Evolutionary conservation across 2,329 filamentous ascomycete species (phyloP).

Genomic region (Samsoniella hepiali): DNA sequence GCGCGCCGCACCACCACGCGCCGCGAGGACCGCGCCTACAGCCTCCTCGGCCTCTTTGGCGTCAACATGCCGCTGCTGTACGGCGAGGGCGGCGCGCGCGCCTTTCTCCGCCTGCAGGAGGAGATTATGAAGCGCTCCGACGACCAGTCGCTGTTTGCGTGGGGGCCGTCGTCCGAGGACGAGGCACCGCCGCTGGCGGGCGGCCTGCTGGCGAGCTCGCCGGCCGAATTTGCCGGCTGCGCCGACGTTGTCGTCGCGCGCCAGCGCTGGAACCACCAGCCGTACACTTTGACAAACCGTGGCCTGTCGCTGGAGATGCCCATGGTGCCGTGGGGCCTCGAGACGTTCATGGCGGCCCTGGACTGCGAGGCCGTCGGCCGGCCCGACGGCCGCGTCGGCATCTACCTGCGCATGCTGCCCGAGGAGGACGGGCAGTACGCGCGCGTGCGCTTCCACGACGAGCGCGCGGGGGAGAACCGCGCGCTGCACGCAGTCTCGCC

Average conservation of each 20-base stretch:
- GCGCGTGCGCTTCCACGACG: constrained; percentile 7
- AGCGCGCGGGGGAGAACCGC: not conserved
- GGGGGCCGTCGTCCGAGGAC: constrained; percentile 10
- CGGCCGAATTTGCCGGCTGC: constrained; percentile 11
- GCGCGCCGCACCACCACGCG: constrained; percentile 24
- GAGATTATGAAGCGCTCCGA: constrained; percentile 23
- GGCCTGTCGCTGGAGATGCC: constrained; percentile 17
- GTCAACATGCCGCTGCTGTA: constrained; percentile 29
- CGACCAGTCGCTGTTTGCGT: constrained; percentile 26
- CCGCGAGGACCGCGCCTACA: constrained; percentile 27
- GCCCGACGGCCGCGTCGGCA: constrained; percentile 9
- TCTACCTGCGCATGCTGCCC: constrained; percentile 13
- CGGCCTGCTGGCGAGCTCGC: not conserved
- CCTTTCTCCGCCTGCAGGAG: constrained; percentile 25
- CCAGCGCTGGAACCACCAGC: constrained; percentile 7
- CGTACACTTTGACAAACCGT: constrained; percentile 17
- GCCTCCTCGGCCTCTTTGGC: constrained; percentile 26
- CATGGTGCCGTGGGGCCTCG: constrained; percentile 16
- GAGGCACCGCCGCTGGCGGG: too few relatives aligned
- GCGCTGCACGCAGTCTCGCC: not conserved
- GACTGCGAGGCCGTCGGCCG: constrained; percentile 7
- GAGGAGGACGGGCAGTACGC: not conserved
- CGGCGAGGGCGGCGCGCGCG: constrained; percentile 21
- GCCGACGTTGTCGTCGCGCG: not conserved
- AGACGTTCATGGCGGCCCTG: constrained; percentile 17